These are phyloP conservation scores for Gloeostereum incarnatum DNA, from an alignment of 768 basidiomycete genomes.

Conservation along the genomic window DNA sequence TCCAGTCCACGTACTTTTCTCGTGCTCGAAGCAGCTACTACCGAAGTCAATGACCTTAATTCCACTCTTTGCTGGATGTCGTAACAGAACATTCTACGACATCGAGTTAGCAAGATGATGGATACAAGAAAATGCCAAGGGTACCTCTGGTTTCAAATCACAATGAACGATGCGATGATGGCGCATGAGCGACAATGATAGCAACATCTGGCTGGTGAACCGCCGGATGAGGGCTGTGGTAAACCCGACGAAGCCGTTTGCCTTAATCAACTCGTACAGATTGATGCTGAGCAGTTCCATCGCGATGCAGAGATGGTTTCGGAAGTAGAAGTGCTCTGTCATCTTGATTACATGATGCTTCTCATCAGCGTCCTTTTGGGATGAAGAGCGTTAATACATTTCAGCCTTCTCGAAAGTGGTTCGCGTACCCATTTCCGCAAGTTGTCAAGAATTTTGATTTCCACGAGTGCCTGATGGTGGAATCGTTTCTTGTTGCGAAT, in stretches of 20 bases:
- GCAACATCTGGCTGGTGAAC: conserved; percentile 93
- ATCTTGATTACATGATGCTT: conserved; percentile 97
- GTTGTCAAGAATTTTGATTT: conserved; percentile 97
- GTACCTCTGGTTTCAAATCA: conserved; percentile 95
- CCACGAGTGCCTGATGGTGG: conserved; percentile 97
- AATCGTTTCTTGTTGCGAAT: conserved; percentile 99
- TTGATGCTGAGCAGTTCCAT: conserved; percentile 98
- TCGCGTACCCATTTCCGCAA: conserved; percentile 91
- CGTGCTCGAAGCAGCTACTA: conserved; percentile 95
- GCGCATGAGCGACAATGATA: conserved; percentile 87
- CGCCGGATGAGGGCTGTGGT: conserved; percentile 90
- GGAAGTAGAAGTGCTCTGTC: conserved; percentile 98
- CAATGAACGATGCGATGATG: conserved; percentile 98
- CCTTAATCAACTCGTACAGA: conserved; percentile 97
- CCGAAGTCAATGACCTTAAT: conserved; percentile 99
- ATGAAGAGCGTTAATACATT: conserved; percentile 3
- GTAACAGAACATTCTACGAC: conserved; percentile 81
- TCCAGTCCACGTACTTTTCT: conserved; percentile 70
- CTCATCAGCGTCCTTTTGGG: conserved; percentile 80
- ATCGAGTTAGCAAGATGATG: conserved; percentile 4
- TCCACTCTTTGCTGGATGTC: conserved; percentile 91
- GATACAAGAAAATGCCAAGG: conserved; percentile 11
- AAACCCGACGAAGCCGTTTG: conserved; percentile 98
- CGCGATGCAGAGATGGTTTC: conserved; percentile 94
- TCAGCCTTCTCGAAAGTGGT: not conserved